Evolutionary conservation across 177 flowering plant genomes (phyloP), one percentile per base, ranked within the genome.

Genomic region (Vitis hybrid): DNA sequence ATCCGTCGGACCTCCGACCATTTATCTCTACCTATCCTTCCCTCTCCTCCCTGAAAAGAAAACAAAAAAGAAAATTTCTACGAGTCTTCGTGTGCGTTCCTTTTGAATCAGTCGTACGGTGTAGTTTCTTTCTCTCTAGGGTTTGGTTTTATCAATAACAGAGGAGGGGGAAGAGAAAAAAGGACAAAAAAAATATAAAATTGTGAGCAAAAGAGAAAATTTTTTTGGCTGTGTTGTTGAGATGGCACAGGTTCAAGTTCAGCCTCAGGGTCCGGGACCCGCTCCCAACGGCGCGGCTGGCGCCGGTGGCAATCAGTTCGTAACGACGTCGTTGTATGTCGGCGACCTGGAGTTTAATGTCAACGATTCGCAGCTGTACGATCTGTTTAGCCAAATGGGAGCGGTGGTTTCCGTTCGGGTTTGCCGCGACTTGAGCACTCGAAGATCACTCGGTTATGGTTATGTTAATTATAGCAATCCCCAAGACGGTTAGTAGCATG

Each of bases 381-480:
- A 83, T 61, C 45, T 79, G 55, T 81, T 83, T 62, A 79, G 53
- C 67, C 78, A 73, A 56, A 13, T 79, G 26, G 84, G 86, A 12
- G 72, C 50, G 67, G 83, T 80, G 49, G 75, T 81, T 8, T 79
- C 81, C 10, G 84, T 83, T 70, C 67, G 83, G 56, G 83, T 79
- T 39, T 81, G 81, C 70, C 69, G 80, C 64, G 86, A 79, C 63
- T 58, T 76, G 62, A 64, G 59, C 39, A 73, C 78, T 26, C 76
- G 84, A 1, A 70, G 78, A 6, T 85, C 91, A 2, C 87, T 87
- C 14, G 91, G 88, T 11, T 87, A 85, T 22, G 91, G 87, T n/a
- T 87, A 87, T 66, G 87, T 85, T 61, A 85, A 85, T 51, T 87
- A 75, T 55, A 73, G 72, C 68, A 80, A 68, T 50, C 34, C 74